Evolutionary conservation across 2,329 filamentous ascomycete genomes (phyloP).

Genomic region (Penicillium sumatraense): DNA sequence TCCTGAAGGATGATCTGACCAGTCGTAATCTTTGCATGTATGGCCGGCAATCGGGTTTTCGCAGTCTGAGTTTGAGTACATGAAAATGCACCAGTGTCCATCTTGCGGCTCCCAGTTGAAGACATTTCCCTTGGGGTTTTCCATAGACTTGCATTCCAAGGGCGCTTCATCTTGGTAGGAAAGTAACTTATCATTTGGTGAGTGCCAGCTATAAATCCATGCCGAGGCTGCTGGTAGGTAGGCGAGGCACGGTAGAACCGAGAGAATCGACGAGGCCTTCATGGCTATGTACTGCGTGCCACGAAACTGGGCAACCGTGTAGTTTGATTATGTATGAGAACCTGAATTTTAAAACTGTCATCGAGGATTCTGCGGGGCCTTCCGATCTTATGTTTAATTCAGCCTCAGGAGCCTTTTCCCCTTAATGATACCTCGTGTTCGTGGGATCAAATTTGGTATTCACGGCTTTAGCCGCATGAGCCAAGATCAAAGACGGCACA

Average conservation of each 20-base stretch:
- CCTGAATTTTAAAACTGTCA: neutral
- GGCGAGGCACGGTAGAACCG: neutral
- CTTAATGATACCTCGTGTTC: conserved; percentile 1
- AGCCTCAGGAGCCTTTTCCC: neutral
- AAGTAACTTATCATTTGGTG: neutral
- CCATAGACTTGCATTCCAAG: neutral
- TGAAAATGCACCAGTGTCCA: conserved; percentile 1
- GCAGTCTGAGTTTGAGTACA: conserved; percentile 1
- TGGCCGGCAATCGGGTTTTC: neutral
- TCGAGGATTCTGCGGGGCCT: neutral
- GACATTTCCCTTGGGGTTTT: neutral
- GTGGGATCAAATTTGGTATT: neutral
- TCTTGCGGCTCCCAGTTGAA: conserved; percentile 1
- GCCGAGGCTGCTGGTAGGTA: neutral
- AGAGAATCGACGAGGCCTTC: neutral
- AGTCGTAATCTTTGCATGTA: neutral
- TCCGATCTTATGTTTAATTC: conserved; percentile 1
- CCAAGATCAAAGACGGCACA: neutral
- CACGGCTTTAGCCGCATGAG: neutral
- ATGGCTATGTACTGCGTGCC: neutral
- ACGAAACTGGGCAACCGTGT: neutral
- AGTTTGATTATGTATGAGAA: neutral
- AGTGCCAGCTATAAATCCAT: neutral
- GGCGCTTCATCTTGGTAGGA: neutral
- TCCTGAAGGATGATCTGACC: neutral